Conservation (phyloP, 1,284 basidiomycete genomes). For the Apiotrichum akiyoshidainum region DNA sequence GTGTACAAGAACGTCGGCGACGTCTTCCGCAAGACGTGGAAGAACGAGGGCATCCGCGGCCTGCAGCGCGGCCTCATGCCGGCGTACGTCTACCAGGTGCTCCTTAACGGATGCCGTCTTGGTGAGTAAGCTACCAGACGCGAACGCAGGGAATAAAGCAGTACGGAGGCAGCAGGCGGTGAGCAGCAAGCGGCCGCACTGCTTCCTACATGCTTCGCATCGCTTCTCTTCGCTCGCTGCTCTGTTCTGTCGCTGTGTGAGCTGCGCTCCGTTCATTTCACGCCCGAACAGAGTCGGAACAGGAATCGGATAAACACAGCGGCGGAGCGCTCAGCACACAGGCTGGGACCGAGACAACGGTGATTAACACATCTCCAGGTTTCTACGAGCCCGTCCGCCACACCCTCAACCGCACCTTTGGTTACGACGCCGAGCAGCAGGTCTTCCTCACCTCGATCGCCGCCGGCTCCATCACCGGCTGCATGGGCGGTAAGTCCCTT, state of each 20-base stretch:
- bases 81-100: constrained; percentile 92
- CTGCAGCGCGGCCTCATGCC: constrained; percentile 85
- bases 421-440: constrained; percentile 63
- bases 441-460: constrained; percentile 69
- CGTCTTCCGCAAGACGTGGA: constrained; percentile 83
- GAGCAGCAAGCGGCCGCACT: too few relatives aligned
- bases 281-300: too few relatives aligned
- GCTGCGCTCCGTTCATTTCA: too few relatives aligned
- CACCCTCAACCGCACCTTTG: constrained; percentile 66
- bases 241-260: too few relatives aligned
- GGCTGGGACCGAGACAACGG: background rate
- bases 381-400: constrained; percentile 92
- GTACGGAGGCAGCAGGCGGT: background rate
- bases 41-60: constrained; percentile 83
- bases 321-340: too few relatives aligned
- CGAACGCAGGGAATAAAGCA: too few relatives aligned
- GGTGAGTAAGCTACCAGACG: constrained; percentile 61
- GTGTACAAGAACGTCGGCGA: constrained; percentile 89
- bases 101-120: constrained; percentile 89
- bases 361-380: constrained; percentile 54
- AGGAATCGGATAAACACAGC: too few relatives aligned
- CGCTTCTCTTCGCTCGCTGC: too few relatives aligned
- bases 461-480: constrained; percentile 84
- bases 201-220: too few relatives aligned
- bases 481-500: constrained; percentile 77